Evolutionary conservation across 306 rosid species (phyloP).

Genomic region (Dalbergia oliveri): DNA sequence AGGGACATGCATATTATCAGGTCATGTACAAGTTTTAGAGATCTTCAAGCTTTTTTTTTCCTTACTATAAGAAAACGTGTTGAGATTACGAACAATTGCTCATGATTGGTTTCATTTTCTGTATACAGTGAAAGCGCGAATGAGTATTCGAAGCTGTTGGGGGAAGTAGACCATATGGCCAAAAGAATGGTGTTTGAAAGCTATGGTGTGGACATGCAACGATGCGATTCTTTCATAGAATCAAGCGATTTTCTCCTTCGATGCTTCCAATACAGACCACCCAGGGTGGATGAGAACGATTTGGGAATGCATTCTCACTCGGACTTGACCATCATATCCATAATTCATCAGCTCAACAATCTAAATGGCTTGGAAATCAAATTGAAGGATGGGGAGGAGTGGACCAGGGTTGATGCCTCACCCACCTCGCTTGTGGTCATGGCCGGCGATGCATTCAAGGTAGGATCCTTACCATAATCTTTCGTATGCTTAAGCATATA

Average conservation of each 20-base stretch:
- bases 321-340: conserved; percentile 36
- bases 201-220: conserved; percentile 48
- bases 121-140: conserved; percentile 38
- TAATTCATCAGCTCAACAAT: conserved; percentile 52
- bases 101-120: neutral
- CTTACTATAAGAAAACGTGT: neutral
- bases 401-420: conserved; percentile 45
- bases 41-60: too few species aligned
- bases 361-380: conserved; percentile 52
- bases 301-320: conserved; percentile 49
- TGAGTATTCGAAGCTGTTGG: conserved; percentile 41
- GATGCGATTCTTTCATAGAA: conserved; percentile 33
- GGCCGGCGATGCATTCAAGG: conserved; percentile 57
- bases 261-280: conserved; percentile 44
- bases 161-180: conserved; percentile 34
- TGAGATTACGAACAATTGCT: neutral
- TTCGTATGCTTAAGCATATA: neutral
- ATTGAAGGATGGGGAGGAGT: conserved; percentile 38
- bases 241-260: conserved; percentile 48
- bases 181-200: conserved; percentile 59
- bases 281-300: conserved; percentile 31
- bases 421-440: conserved; percentile 43
- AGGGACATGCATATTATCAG: too few species aligned
- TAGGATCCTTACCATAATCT: conserved; percentile 1
- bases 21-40: too few species aligned